These are phyloP conservation scores for Starmerella floris DNA, from an alignment of 805 yeast species.

Conservation along the genomic window DNA sequence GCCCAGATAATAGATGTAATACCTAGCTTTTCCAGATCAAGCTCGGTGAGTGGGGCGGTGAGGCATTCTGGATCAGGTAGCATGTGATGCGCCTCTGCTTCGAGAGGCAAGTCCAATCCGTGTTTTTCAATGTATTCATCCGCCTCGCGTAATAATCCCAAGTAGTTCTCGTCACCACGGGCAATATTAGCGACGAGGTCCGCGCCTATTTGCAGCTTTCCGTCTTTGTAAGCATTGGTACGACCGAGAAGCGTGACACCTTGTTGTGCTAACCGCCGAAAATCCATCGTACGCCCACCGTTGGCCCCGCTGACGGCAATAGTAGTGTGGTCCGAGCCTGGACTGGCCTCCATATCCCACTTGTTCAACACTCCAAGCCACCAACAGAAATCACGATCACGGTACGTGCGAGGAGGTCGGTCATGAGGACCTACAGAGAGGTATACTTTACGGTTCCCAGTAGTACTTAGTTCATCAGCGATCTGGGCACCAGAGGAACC, in stretches of 20 bases:
- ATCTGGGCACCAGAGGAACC: conserved; percentile 20
- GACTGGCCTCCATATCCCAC: conserved; percentile 16
- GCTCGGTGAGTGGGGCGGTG: conserved; percentile 6
- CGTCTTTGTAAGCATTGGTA: conserved; percentile 7
- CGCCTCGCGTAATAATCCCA: conserved; percentile 13
- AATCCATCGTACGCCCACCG: conserved; percentile 18
- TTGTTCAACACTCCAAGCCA: conserved; percentile 18
- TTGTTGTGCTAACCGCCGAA: conserved; percentile 11
- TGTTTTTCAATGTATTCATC: conserved; percentile 10
- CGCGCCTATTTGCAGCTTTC: conserved; percentile 6
- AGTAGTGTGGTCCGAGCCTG: conserved; percentile 12
- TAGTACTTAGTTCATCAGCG: conserved; percentile 14
- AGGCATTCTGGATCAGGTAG: conserved; percentile 12
- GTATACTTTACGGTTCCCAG: conserved; percentile 3
- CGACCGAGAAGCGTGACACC: conserved; percentile 15
- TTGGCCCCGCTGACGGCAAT: conserved; percentile 19
- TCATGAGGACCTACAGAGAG: conserved; percentile 17
- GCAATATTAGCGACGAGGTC: conserved; percentile 11
- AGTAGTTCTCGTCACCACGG: conserved; percentile 15
- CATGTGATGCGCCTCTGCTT: conserved; percentile 11
- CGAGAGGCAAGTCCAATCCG: conserved; percentile 15
- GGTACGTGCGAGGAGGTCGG: conserved; percentile 17
- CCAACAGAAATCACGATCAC: conserved; percentile 19
- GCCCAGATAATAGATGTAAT: conserved; percentile 17
- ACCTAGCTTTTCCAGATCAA: conserved; percentile 5